Conservation (phyloP, 78 protist species). For the Blattamonas nauphoetae region DNA sequence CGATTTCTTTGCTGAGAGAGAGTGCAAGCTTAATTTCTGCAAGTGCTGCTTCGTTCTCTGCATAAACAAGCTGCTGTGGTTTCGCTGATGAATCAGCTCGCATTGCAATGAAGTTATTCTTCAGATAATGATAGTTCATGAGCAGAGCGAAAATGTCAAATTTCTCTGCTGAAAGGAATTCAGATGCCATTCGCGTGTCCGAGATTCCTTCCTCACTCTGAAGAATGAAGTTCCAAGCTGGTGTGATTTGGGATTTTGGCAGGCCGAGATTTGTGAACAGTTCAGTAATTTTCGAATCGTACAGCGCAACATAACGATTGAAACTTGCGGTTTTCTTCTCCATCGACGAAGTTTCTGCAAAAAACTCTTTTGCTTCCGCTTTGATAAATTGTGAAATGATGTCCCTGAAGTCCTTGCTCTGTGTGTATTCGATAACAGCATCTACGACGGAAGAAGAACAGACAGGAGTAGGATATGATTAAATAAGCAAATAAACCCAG, state of each 20-base stretch:
- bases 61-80: not conserved
- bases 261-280: not conserved
- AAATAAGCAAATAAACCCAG: no score
- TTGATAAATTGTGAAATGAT: not conserved
- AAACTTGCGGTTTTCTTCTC: not conserved
- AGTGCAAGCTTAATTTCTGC: not conserved
- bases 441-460: no score
- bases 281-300: not conserved
- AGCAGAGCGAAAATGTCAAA: not conserved
- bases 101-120: not conserved
- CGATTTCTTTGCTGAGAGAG: not conserved
- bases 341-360: not conserved
- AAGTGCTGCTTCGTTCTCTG: not conserved
- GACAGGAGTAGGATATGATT: no score
- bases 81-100: not conserved
- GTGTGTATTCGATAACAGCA: not conserved
- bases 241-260: not conserved
- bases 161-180: not conserved
- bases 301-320: not conserved
- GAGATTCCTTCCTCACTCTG: not conserved
- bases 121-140: not conserved
- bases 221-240: not conserved
- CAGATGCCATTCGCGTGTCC: not conserved
- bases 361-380: not conserved
- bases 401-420: not conserved